Evolutionary conservation across 108 stramenopile species (phyloP).

Genomic region (Chaetoceros tenuissimus): DNA sequence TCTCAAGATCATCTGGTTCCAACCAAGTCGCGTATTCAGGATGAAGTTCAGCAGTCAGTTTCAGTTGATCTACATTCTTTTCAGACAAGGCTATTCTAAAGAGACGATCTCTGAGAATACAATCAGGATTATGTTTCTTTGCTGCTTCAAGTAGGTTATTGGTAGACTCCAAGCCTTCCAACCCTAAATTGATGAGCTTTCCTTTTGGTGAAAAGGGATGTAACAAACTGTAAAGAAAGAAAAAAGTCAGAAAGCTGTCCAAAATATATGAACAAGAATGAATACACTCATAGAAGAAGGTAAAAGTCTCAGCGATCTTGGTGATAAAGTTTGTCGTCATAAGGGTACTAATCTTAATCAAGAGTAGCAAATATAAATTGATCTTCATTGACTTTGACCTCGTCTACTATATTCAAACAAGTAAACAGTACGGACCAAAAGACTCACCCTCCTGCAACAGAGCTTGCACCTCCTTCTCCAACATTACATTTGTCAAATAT

Average conservation of each 20-base stretch:
- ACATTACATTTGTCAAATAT: constrained; percentile 49
- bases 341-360: constrained; percentile 41
- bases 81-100: constrained; percentile 59
- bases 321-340: constrained; percentile 52
- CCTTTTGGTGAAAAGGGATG: constrained; percentile 78
- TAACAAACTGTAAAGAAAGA: constrained; percentile 33
- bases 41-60: constrained; percentile 16
- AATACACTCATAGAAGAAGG: not conserved
- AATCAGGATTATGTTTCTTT: constrained; percentile 19
- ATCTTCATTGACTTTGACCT: constrained; percentile 4
- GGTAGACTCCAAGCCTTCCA: constrained; percentile 48
- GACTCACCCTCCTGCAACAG: constrained; percentile 82
- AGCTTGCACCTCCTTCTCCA: constrained; percentile 68
- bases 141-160: constrained; percentile 41
- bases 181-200: constrained; percentile 63
- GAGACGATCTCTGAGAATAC: constrained; percentile 40
- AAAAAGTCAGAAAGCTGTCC: not conserved
- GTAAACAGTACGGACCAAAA: not conserved
- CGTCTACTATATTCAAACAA: not conserved
- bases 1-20: constrained; percentile 19
- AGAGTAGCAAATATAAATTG: constrained; percentile 59
- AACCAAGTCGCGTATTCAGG: constrained; percentile 49
- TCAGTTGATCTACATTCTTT: constrained; percentile 31
- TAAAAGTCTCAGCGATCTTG: constrained; percentile 54
- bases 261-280: not conserved